Base-by-base conservation (phyloP, 1,139 yeast genomes). In the Candida sp. region DNA sequence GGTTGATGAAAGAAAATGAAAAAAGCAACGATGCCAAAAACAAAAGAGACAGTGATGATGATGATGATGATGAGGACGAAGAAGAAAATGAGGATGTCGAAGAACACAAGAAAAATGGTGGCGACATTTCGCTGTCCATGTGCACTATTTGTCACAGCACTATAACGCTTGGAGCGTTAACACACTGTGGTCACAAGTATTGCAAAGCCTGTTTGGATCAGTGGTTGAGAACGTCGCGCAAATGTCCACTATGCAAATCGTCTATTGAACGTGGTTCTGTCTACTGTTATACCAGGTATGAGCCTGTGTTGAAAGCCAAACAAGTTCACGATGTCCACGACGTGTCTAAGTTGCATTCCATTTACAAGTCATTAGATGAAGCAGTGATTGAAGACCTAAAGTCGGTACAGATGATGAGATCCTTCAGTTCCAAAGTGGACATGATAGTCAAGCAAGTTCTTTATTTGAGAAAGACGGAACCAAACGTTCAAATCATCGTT, bases 171-270 rank as follows among this genome's bases (percentile, higher is more conserved):
- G 98, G 98, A 0, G 80, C 94, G 0, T 73, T 93, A 54, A 87
- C 96, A 0, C 85, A 84, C 22, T 93, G 98, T 76, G 98, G 98
- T 0, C 98, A 93, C 67, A 86, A 86, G 59, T 93, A 88, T 63
- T 93, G 98, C 64, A 81, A 83, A 52, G 87, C 81, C 2, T 93
- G 98, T 66, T 73, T 92, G 37, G 77, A 70, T 12, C 85, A 80
- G 51, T 94, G 99, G 98, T 65, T 88, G 51, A 63, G 62, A 50
- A 72, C 69, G 11, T 73, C 73, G 23, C 78, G 78, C 39, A 66
- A 73, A 1, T 93, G 98, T 66, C 98, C 98, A 0, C 75, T 91
- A 62, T 93, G 98, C 67, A 90, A 90, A 55, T 65, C 78, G 1
- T 54, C 54, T 1, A 68, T 87, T 33, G 66, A 67, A 12, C 55